Evolutionary conservation across 192 early-diverging fungal genomes (phyloP).

Genomic region (Backusella macrospora): DNA sequence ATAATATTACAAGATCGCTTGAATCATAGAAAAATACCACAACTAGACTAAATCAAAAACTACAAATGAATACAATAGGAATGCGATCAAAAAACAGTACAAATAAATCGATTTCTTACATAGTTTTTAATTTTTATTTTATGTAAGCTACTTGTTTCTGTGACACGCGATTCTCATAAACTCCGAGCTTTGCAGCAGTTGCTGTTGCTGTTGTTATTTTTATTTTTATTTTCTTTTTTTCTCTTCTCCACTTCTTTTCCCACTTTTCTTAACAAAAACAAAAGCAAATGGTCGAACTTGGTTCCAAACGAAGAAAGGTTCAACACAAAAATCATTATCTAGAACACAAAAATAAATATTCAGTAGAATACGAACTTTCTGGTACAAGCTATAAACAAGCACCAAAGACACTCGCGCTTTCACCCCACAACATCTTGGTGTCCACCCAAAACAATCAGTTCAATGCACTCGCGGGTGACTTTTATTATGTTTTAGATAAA

Average conservation of each 20-base stretch:
- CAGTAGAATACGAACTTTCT: conserved; percentile 19
- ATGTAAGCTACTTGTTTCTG: too few species aligned
- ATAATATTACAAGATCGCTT: too few species aligned
- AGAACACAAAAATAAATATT: conserved; percentile 11
- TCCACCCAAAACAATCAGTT: conserved; percentile 21
- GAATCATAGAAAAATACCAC: too few species aligned
- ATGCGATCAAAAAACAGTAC: too few species aligned
- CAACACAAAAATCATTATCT: not conserved
- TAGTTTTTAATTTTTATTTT: too few species aligned
- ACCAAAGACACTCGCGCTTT: conserved; percentile 10
- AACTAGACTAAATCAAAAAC: too few species aligned
- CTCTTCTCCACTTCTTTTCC: not conserved
- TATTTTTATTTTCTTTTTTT: not conserved
- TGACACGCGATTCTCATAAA: not conserved
- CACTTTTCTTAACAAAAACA: not conserved
- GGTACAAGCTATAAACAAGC: conserved; percentile 24
- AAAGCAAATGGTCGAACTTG: conserved; percentile 1
- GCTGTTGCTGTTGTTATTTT: not conserved
- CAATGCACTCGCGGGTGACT: conserved; percentile 22
- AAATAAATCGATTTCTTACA: too few species aligned
- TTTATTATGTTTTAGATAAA: conserved; percentile 18
- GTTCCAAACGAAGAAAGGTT: conserved; percentile 1
- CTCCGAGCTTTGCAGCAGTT: not conserved
- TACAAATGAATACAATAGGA: too few species aligned
- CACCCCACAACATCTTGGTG: conserved; percentile 19